Evolutionary conservation across 352 stramenopile species (phyloP).

Genomic region (Phytophthora citricola): DNA sequence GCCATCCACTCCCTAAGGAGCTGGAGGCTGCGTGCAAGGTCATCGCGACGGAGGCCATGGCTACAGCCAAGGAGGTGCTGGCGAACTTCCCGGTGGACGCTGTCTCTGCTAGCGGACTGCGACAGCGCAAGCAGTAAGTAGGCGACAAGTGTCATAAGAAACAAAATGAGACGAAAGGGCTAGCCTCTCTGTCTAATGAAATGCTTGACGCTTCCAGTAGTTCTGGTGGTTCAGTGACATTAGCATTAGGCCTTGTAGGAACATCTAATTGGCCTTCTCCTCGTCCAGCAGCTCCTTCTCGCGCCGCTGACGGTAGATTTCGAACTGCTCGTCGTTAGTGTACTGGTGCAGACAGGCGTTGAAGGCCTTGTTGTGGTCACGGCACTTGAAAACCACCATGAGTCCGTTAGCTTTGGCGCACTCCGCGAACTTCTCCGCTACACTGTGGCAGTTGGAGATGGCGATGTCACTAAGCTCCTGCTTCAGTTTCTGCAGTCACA

Average conservation of each 20-base stretch:
- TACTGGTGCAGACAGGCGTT: conserved; percentile 85
- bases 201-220: conserved; percentile 21
- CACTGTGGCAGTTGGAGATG: conserved; percentile 73
- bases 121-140: conserved; percentile 50
- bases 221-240: conserved; percentile 3
- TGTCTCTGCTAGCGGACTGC: conserved; percentile 35
- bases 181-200: conserved; percentile 18
- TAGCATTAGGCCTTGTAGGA: conserved; percentile 9
- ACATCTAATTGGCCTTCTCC: conserved; percentile 12
- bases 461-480: conserved; percentile 86
- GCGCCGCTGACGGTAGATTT: conserved; percentile 68
- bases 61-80: conserved; percentile 55
- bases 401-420: conserved; percentile 75
- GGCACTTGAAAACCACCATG: conserved; percentile 80
- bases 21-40: conserved; percentile 61
- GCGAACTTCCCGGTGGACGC: conserved; percentile 35
- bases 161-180: background rate
- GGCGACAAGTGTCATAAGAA: background rate
- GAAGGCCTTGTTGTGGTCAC: conserved; percentile 74
- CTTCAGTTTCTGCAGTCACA: conserved; percentile 64
- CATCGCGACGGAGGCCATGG: conserved; percentile 65
- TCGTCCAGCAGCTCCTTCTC: conserved; percentile 56
- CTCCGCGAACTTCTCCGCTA: conserved; percentile 64
- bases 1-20: conserved; percentile 71
- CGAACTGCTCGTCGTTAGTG: conserved; percentile 80